These are phyloP conservation scores for Monilinia laxa DNA, from an alignment of 2,329 filamentous ascomycete species.

Conservation along the genomic window DNA sequence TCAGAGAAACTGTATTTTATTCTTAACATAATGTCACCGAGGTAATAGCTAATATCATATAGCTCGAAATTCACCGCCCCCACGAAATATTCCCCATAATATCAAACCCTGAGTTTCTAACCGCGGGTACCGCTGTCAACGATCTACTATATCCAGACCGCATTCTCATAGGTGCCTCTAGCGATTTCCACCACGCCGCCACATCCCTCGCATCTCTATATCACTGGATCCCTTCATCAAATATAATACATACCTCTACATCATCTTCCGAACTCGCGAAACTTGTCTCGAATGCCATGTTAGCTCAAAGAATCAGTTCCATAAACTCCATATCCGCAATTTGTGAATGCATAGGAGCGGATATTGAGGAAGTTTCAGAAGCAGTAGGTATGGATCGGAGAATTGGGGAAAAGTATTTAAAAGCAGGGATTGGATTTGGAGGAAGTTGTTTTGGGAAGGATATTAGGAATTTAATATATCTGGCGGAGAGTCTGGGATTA, in stretches of 20 bases:
- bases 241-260: conserved; percentile 70
- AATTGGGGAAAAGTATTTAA: conserved; percentile 71
- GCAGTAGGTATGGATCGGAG: conserved; percentile 68
- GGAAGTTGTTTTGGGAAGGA: conserved; percentile 84
- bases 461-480: conserved; percentile 69
- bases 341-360: conserved; percentile 73
- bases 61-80: conserved; percentile 60
- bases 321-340: conserved; percentile 81
- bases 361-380: conserved; percentile 69
- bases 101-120: conserved; percentile 79
- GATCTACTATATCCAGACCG: conserved; percentile 71
- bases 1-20: conserved; percentile 60
- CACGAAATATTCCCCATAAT: conserved; percentile 70
- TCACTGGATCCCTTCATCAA: conserved; percentile 65
- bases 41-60: conserved; percentile 30
- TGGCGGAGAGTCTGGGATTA: conserved; percentile 68
- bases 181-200: conserved; percentile 49
- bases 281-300: conserved; percentile 75
- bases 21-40: conserved; percentile 18
- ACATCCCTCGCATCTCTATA: conserved; percentile 65
- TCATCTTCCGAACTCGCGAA: conserved; percentile 80
- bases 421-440: conserved; percentile 74
- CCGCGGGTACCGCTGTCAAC: conserved; percentile 72
- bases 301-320: conserved; percentile 76
- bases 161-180: conserved; percentile 69